Conservation (phyloP, 192 early-diverging fungal genomes). For the Gryganskiella cystojenkinii region DNA sequence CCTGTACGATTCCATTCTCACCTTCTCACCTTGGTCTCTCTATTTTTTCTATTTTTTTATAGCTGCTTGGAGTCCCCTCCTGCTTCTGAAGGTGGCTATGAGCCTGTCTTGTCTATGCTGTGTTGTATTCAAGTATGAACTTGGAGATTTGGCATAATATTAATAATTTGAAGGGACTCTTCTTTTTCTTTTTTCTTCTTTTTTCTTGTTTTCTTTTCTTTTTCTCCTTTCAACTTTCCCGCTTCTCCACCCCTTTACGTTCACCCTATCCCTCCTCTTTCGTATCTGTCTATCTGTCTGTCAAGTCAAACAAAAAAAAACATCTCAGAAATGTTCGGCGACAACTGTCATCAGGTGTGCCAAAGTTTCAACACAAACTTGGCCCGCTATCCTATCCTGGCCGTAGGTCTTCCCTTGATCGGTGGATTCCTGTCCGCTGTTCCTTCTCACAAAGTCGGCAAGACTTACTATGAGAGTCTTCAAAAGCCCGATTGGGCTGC, state of each 20-base stretch:
- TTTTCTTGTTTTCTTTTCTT: background rate
- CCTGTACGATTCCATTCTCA: too few relatives aligned
- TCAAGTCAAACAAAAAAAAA: too few relatives aligned
- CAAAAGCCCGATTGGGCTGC: conserved; percentile 42
- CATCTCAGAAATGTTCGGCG: conserved; percentile 16
- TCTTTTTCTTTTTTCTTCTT: conserved; percentile 1
- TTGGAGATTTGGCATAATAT: background rate
- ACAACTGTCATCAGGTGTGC: conserved; percentile 30
- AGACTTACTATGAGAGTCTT: conserved; percentile 18
- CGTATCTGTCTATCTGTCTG: too few relatives aligned
- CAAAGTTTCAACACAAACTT: conserved; percentile 42
- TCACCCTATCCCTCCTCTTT: background rate
- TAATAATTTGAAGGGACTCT: too few relatives aligned
- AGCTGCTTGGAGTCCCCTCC: too few relatives aligned
- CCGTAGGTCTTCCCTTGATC: conserved; percentile 40
- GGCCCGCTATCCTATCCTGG: conserved; percentile 45
- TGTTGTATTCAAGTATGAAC: conserved; percentile 4
- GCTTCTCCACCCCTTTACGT: background rate
- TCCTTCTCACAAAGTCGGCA: conserved; percentile 18
- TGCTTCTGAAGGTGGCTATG: too few relatives aligned
- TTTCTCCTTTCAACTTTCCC: conserved; percentile 5
- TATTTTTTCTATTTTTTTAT: too few relatives aligned
- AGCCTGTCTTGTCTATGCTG: background rate
- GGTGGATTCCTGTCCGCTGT: conserved; percentile 44
- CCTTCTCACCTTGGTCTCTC: too few relatives aligned